Evolutionary conservation across 495 filamentous ascomycete species (phyloP), one percentile per base, ranked within the genome.

Genomic region (Lepidopterella palustris): DNA sequence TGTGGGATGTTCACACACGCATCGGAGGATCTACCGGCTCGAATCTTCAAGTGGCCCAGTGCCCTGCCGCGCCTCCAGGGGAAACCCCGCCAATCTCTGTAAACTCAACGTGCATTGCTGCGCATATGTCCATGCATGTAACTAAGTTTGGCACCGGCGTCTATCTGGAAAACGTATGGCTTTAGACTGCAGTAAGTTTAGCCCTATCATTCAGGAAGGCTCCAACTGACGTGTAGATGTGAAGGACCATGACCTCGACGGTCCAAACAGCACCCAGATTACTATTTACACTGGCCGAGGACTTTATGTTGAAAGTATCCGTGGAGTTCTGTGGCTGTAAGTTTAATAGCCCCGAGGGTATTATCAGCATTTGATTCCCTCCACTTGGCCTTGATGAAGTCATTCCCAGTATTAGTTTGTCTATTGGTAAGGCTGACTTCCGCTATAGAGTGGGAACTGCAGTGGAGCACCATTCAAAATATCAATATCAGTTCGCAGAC

Each of bases 201-300:
- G 18, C 18, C 10, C 35, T 42, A 11, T 13, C 67, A 59, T 84
- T 18, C 35, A 63, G 86, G 89, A 73, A 89, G 89, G 67, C 74
- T 75, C 39, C 89, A 85, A 87, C 60, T 87, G 9, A 89, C 86
- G 85, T n/a, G 80, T 80, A 42, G 3, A 10, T 0, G 84, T 85
- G 2, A 15, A 42, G 35, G 87, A 90, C 63, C 87, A 90, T 68
- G 88, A 92, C 60, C 71, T 89, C 8, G 88, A 92, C 47, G 77
- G 80, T 62, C 66, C 73, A 0, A 64, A 61, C 23, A 68, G 79
- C 53, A 80, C 79, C 15, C 80, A 84, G 65, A 84, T 90, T 65
- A 86, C 84, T 3, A 64, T 92, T 4, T 90, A 85, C 63, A 76
- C 79, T 5, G 88, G 87, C 10, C 81, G 88, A 24, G 87, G 87